Evolutionary conservation across 352 stramenopile genomes (phyloP).

Genomic region (Phytophthora quininea): DNA sequence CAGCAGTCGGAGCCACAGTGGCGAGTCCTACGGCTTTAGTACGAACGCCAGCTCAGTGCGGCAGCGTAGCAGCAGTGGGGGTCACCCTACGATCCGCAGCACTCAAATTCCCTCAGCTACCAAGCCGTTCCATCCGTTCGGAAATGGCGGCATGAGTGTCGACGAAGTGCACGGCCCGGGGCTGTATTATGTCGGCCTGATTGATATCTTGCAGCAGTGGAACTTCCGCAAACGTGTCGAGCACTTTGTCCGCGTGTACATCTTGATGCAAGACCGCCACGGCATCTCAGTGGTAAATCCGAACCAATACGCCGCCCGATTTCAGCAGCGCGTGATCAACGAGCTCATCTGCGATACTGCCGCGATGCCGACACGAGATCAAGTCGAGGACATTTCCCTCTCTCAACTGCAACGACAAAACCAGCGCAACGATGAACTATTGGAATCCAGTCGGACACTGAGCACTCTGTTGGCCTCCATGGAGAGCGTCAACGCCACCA

Average conservation of each 20-base stretch:
- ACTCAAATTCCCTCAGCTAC: conserved; percentile 31
- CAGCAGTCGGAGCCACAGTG: conserved; percentile 30
- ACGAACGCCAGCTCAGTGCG: conserved; percentile 34
- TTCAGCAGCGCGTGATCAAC: conserved; percentile 75
- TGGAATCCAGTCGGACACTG: conserved; percentile 50
- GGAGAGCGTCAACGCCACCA: conserved; percentile 27
- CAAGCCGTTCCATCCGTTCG: conserved; percentile 57
- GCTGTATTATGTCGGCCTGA: conserved; percentile 95
- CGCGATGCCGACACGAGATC: conserved; percentile 20
- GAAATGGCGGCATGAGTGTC: conserved; percentile 67
- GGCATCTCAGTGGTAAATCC: conserved; percentile 80
- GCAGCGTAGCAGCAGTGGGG: conserved; percentile 35
- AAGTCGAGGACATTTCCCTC: conserved; percentile 41
- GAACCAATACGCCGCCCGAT: conserved; percentile 74
- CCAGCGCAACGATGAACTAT: conserved; percentile 43
- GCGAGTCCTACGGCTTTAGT: conserved; percentile 25
- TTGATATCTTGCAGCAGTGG: conserved; percentile 96
- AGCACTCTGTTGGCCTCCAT: conserved; percentile 66
- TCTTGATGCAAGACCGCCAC: conserved; percentile 71
- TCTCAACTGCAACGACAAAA: conserved; percentile 51
- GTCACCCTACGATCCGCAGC: conserved; percentile 21
- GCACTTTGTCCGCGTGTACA: conserved; percentile 77
- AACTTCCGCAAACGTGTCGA: conserved; percentile 93
- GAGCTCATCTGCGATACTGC: conserved; percentile 76
- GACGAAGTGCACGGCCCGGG: conserved; percentile 91